These are phyloP conservation scores for Ogataea ganodermae DNA, from an alignment of 805 yeast species.

Conservation along the genomic window DNA sequence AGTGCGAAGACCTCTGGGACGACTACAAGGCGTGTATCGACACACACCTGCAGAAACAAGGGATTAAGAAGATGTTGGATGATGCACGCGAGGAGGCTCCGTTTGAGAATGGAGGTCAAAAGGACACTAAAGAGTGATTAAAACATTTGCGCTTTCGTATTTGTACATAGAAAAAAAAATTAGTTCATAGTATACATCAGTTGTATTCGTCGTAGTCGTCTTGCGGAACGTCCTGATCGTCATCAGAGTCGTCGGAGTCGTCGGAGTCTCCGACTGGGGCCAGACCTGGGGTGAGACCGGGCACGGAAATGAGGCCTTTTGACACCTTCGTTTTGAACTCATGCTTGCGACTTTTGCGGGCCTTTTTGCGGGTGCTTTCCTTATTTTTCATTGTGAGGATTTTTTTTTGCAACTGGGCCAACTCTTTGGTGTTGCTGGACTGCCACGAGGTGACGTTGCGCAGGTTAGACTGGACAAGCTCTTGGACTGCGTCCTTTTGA, in stretches of 20 bases:
- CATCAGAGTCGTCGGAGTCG: constrained; percentile 39
- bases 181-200: constrained; percentile 11
- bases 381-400: constrained; percentile 47
- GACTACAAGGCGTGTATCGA: constrained; percentile 88
- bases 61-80: constrained; percentile 79
- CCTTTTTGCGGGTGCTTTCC: constrained; percentile 40
- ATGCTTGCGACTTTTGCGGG: constrained; percentile 34
- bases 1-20: constrained; percentile 88
- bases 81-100: constrained; percentile 91
- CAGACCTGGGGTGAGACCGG: constrained; percentile 82
- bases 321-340: constrained; percentile 43
- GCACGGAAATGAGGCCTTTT: constrained; percentile 45
- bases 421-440: constrained; percentile 38
- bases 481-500: constrained; percentile 37
- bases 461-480: constrained; percentile 44
- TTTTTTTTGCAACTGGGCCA: constrained; percentile 43
- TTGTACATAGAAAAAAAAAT: constrained; percentile 13
- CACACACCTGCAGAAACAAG: constrained; percentile 65
- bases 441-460: constrained; percentile 44
- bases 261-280: constrained; percentile 76
- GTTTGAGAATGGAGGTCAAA: constrained; percentile 67
- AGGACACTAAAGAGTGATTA: constrained; percentile 19
- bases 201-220: constrained; percentile 37
- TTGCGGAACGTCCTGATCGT: constrained; percentile 21
- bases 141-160: constrained; percentile 2